These are phyloP conservation scores for Exophiala xenobiotica DNA, from an alignment of 2,329 filamentous ascomycete genomes.

Conservation along the genomic window DNA sequence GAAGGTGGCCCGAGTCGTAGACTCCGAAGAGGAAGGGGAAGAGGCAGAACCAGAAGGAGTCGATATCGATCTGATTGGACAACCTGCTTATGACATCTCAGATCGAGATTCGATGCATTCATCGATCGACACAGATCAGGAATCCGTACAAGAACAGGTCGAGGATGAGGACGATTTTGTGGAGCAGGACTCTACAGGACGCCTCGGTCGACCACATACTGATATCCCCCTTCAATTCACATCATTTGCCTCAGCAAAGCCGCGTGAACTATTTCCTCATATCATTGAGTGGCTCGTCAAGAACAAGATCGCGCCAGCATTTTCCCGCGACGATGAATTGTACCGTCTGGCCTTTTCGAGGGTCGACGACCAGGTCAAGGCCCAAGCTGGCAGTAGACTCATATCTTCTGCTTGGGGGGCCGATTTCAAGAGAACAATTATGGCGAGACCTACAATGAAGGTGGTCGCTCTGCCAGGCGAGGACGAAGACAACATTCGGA, in stretches of 20 bases:
- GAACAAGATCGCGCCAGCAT: slow-evolving; percentile 71
- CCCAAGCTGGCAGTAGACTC: slow-evolving; percentile 68
- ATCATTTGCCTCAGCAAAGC: slow-evolving; percentile 62
- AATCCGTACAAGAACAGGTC: slow-evolving; percentile 21
- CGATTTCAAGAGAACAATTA: slow-evolving; percentile 65
- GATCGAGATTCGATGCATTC: slow-evolving; percentile 10
- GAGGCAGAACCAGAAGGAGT: slow-evolving; percentile 26
- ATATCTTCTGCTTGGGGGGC: slow-evolving; percentile 68
- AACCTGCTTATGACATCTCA: slow-evolving; percentile 2
- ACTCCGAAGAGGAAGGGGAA: slow-evolving; percentile 32
- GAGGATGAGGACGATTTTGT: slow-evolving; percentile 63
- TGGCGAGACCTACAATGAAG: slow-evolving; percentile 63
- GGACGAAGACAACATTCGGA: slow-evolving; percentile 25
- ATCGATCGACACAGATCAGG: slow-evolving; percentile 21
- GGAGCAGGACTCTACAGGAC: slow-evolving; percentile 57
- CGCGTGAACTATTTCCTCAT: slow-evolving; percentile 70
- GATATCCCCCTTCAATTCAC: slow-evolving; percentile 70
- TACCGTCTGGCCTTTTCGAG: slow-evolving; percentile 70
- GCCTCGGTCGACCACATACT: slow-evolving; percentile 56
- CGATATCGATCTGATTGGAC: slow-evolving; percentile 27
- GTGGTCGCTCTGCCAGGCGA: slow-evolving; percentile 30
- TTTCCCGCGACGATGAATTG: slow-evolving; percentile 61
- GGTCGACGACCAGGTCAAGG: slow-evolving; percentile 68
- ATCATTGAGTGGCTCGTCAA: slow-evolving; percentile 80
- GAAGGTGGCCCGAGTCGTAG: slow-evolving; percentile 34